Evolutionary conservation across 306 rosid genomes (phyloP), one percentile per base, ranked within the genome.

Genomic region (Rubus parviflorus): DNA sequence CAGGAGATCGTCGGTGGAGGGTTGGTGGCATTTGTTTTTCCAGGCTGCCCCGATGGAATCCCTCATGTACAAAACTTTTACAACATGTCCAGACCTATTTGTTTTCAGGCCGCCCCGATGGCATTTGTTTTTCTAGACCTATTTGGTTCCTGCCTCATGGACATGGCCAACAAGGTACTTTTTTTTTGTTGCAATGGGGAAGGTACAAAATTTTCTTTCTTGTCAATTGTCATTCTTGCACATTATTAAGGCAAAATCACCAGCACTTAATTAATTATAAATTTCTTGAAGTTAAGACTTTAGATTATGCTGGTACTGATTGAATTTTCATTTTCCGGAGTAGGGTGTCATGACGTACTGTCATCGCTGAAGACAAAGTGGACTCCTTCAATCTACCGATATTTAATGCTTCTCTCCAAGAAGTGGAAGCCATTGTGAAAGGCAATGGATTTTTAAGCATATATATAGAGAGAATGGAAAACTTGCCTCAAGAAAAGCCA

Each of bases 1-100:
- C 65, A 67, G 20, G 85, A 82, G 81, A 52, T 77, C 15, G 72
- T 57, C 25, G 11, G 14, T 6, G 85, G 82, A 46, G 85, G 85
- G 5, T 67, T 77, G 48, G 17, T 82, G 73, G 79, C 72, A 5
- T 58, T 82, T 16, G 12, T 72, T 13, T n/a, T 77, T 15, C 85
- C 85, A 0, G 68, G 73, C 15, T 49, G 51, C 19, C 72, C n/a
- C 6, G 11, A 52, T 37, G 74, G 19, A 54, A 20, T 64, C 23
- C 66, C 37, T 38, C 77, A 79, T 38, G 13, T 45, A 2, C 49
- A 42, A 19, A 67, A 23, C 45, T 49, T 11, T 45, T 14, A 19
- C 56, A 79, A 40, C 40, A 63, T 10, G 13, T 1, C 38, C 0
- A n/a, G n/a, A n/a, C n/a, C n/a, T n/a, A n/a, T n/a, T n/a, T n/a